Base-by-base conservation (phyloP, 257 asterid genomes). In the Nicotiana otophora region DNA sequence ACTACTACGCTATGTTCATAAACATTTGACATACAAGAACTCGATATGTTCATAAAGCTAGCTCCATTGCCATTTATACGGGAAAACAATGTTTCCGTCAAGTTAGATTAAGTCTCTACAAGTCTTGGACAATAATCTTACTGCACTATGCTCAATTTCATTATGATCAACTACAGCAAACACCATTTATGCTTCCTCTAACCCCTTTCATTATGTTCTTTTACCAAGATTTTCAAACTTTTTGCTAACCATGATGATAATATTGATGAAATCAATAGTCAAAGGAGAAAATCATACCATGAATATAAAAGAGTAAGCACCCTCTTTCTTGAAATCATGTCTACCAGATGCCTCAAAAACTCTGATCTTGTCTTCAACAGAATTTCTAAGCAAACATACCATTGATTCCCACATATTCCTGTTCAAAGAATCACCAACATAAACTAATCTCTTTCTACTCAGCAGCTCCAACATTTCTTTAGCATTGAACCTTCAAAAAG, bases 361-460 rank as follows among this genome's bases (percentile, higher is more conserved):
- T 76, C 90, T 86, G 82, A 39, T 86, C 87, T 93, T 92, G 87
- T 95, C 91, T 53, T 85, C 82, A 42, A 93, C 84, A 12, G 92
- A 92, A 7, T 92, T 91, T 66, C 96, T 96, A 77, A 95, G 98
- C 10, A 89, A 79, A 87, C 98, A 95, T 30, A 93, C 92, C 75
- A 95, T 95, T 72, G 98, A 95, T 84, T 95, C 98, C 98, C 98
- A 95, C 98, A 93, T 93, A 90, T 94, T 93, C 84, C 98, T 90
- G 84, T 94, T 94, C 76, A 94, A 88, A 2, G 98, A 94, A 85
- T 95, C 98, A 55, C 98, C 98, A 23, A 95, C 96, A 23, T 93
- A 93, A 11, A 95, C 94, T 79, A 95, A 85, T 81, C 88, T 95
- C 72, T 93, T 84, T 57, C 94, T 97, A 77, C 95, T 86, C 53